Evolutionary conservation across 768 basidiomycete genomes (phyloP), one percentile per base, ranked within the genome.

Genomic region (Lyophyllum decastes): DNA sequence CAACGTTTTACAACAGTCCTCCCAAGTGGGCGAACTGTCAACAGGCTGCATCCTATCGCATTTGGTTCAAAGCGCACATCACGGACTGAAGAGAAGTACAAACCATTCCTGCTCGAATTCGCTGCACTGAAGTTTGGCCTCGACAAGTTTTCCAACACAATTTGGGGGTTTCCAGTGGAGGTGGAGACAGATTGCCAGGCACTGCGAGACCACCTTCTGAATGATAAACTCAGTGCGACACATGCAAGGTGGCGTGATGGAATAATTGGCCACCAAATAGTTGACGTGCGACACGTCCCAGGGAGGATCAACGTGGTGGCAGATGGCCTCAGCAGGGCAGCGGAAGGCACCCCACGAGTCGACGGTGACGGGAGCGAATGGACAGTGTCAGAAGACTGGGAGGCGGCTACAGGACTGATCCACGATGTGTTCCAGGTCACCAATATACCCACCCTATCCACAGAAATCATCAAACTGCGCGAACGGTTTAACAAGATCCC

Each of bases 21-120:
- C 1, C 63, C 66, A 2, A 58, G 55, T 17, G 69, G 74, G 0
- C 58, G 52, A n/a, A 48, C 5, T 2, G 61, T 66, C 8, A 25
- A 33, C 14, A 43, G 57, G 22, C 19, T 58, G 6, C 68, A 70
- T 60, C 72, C 73, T 0, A 55, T 75, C 1, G 71, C 57, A 0
- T 75, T 66, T 50, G 64, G 67, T 0, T 75, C 70, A 0, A 77
- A 76, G 55, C 46, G 64, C 0, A 74, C 71, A 0, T 69, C 73
- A 1, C 10, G 26, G 0, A 30, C 63, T 0, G 68, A 75, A 53
- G 68, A 66, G 26, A 54, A 55, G 2, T 75, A 74, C 59, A 64
- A 63, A 30, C 73, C 71, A 0, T 75, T 64, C 35, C 19, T 75
- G 0, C 59, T 75, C 2, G 50, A 52, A 25, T 52, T 52, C 41